These are phyloP conservation scores for Colletotrichum lupini DNA, from an alignment of 2,329 filamentous ascomycete species.

Conservation along the genomic window DNA sequence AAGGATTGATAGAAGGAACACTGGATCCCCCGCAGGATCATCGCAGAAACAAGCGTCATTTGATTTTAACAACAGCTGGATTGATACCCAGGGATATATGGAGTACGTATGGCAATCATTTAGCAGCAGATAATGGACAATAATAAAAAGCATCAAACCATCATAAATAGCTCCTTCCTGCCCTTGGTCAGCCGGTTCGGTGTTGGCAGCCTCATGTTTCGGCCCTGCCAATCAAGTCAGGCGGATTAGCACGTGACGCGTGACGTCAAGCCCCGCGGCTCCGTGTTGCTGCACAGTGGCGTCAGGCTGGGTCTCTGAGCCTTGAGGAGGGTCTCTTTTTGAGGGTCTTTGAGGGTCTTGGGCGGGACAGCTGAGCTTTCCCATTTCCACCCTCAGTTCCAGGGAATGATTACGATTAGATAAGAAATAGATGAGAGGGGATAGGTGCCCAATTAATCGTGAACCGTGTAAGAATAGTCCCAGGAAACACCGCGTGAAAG, in stretches of 20 bases:
- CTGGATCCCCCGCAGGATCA: not conserved
- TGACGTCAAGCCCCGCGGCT: slow-evolving; percentile 33
- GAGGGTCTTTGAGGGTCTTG: not conserved
- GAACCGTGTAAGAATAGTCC: not conserved
- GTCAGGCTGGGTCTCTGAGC: not conserved
- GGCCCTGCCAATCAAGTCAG: slow-evolving; percentile 14
- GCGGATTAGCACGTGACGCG: slow-evolving; percentile 19
- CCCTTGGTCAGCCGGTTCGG: not conserved
- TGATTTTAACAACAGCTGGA: not conserved
- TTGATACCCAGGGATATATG: slow-evolving; percentile 20
- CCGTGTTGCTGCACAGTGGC: not conserved
- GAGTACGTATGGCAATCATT: not conserved
- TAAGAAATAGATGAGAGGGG: slow-evolving; percentile 1
- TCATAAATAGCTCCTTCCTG: no score
- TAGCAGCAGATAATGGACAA: not conserved
- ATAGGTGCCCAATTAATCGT: not conserved
- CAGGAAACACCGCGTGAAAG: not conserved
- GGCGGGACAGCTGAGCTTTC: not conserved
- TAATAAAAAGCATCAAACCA: not conserved
- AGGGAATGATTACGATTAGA: slow-evolving; percentile 8
- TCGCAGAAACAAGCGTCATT: not conserved
- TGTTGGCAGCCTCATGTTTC: not conserved
- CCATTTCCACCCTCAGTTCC: not conserved
- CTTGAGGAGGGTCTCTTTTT: not conserved
- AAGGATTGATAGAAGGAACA: not conserved